A percentile compares a stretch with the other conserved stretches of the same genome.
These are phyloP conservation scores for Fraxinus anomala DNA, from an alignment of 257 asterid species.

Conservation along the genomic window DNA sequence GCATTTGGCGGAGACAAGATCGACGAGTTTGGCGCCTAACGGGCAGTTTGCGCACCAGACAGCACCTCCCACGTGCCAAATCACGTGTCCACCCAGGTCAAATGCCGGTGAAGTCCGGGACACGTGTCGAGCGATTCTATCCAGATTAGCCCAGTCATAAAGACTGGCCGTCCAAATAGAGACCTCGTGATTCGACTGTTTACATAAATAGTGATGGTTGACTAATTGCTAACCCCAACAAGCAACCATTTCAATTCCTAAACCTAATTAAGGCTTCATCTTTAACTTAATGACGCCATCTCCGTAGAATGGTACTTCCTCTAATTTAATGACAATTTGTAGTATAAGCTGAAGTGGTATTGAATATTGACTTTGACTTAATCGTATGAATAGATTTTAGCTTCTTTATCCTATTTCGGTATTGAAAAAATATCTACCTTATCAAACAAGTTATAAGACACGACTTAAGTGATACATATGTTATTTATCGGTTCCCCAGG, in stretches of 20 bases:
- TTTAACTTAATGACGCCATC: neutral
- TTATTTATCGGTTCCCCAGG: too few species aligned
- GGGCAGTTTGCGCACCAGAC: conserved; percentile 29
- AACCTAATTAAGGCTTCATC: conserved; percentile 9
- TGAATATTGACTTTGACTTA: too few species aligned
- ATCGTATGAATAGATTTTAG: too few species aligned
- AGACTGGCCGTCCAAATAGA: conserved; percentile 32
- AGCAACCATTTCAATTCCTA: conserved; percentile 11
- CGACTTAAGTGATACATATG: too few species aligned
- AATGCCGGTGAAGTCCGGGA: conserved; percentile 77
- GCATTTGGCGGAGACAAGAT: neutral
- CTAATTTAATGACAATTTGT: too few species aligned
- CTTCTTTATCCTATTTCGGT: too few species aligned
- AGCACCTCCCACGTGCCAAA: conserved; percentile 57
- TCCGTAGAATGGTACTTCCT: too few species aligned
- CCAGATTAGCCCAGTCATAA: conserved; percentile 25
- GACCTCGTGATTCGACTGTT: conserved; percentile 28
- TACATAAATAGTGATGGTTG: conserved; percentile 31
- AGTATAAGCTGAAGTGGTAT: too few species aligned
- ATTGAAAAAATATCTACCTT: too few species aligned
- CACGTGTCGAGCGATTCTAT: conserved; percentile 46
- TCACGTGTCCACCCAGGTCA: conserved; percentile 63
- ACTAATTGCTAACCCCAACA: conserved; percentile 15
- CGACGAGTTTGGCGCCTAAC: conserved; percentile 19
- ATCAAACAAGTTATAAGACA: too few species aligned